Evolutionary conservation across 148 eudicot species (phyloP), one percentile per base, ranked within the genome.

Genomic region (Vaccinium vitisidaea): DNA sequence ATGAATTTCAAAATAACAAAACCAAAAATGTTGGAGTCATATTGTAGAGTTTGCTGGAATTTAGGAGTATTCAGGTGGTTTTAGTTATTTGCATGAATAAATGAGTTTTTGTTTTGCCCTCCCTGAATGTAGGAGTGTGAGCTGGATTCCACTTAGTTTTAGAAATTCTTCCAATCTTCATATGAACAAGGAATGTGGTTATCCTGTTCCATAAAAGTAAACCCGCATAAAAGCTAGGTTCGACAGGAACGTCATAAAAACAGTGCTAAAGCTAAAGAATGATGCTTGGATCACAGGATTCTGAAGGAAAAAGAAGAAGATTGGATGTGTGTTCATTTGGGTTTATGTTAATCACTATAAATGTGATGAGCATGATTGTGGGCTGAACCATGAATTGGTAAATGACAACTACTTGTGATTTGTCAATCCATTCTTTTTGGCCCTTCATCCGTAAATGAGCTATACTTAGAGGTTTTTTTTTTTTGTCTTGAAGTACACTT

Each of bases 71-170:
- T 19, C 5, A 7, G 39, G 65, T 55, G 23, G 65, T 79, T 79
- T 55, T 30, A 59, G 19, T 79, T 18, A 23, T 55, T 27, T 19
- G 6, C n/a, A 13, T 79, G 46, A 30, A 54, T 69, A 1, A 13
- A 67, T 63, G 74, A 30, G 43, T 27, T 27, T 27, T 27, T 25
- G 2, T 2, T 65, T 10, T 25, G 1, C 23, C 0, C 52, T 77
- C 0, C 55, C 36, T 79, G 67, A 63, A 80, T 32, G 23, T 9
- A 21, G 9, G 54, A 21, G 83, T 53, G 67, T 55, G 49, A 30
- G 67, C 23, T 21, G 49, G 67, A 80, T 59, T 55, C 49, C 32
- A 19, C 67, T 79, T 58, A 55, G 82, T 11, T 80, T 39, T 80
- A n/a, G 16, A 80, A 80, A 32, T 32, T 58, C 69, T 18, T 61